Conservation (phyloP, 495 filamentous ascomycete species). For the Penicillium paxilli region DNA sequence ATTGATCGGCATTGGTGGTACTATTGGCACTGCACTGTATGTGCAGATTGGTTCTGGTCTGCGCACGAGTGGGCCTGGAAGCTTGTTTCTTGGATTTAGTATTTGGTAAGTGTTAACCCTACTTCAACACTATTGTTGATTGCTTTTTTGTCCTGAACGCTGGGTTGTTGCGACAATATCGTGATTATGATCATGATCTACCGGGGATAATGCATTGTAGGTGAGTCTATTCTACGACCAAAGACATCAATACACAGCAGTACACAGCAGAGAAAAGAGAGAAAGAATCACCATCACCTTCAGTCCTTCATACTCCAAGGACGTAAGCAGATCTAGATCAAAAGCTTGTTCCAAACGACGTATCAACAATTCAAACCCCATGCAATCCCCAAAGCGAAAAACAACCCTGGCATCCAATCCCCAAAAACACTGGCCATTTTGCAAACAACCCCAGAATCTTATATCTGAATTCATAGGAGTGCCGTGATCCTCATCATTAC, state of each 20-base stretch:
- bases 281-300: background rate
- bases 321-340: background rate
- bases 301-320: background rate
- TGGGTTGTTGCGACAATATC: background rate
- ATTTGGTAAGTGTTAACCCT: conserved; percentile 31
- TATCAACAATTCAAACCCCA: background rate
- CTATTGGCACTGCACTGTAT: conserved; percentile 79
- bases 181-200: background rate
- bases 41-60: conserved; percentile 71
- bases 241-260: background rate
- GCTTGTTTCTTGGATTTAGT: conserved; percentile 71
- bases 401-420: conserved; percentile 6
- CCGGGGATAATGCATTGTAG: no score
- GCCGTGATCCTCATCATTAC: conserved; percentile 70
- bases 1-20: conserved; percentile 74
- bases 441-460: conserved; percentile 20
- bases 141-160: background rate
- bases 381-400: background rate
- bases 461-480: conserved; percentile 52
- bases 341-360: background rate
- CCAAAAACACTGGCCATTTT: conserved; percentile 3
- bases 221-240: background rate
- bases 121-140: background rate
- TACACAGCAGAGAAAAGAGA: background rate
- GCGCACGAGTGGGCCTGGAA: conserved; percentile 71